Percentiles rank a stretch among this genome's conserved stretches.
Evolutionary conservation across 805 yeast species (phyloP).

Genomic region (Kazachstania africana): DNA sequence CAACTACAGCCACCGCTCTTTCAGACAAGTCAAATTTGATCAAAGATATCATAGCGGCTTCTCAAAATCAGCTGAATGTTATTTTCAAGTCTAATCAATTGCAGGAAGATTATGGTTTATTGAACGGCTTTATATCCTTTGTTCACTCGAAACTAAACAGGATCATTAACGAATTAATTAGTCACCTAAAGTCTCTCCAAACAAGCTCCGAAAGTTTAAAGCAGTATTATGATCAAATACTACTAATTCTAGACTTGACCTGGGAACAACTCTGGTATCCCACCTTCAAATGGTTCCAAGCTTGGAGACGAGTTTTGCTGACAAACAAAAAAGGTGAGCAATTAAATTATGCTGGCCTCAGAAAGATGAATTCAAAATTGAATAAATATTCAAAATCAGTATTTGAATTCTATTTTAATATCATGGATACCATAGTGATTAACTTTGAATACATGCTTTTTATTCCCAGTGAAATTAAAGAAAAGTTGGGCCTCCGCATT

Average conservation of each 20-base stretch:
- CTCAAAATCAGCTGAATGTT: constrained; percentile 13
- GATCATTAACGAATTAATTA: constrained; percentile 3
- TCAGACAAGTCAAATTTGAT: too few relatives aligned
- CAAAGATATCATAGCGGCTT: constrained; percentile 10
- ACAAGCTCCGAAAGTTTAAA: background rate
- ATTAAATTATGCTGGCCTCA: constrained; percentile 31
- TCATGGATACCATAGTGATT: constrained; percentile 23
- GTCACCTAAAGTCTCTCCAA: background rate
- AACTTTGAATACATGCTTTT: constrained; percentile 5
- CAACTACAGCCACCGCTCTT: too few relatives aligned
- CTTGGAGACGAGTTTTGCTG: constrained; percentile 24
- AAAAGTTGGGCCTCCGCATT: constrained; percentile 7
- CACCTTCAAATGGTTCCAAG: constrained; percentile 43
- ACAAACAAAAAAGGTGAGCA: constrained; percentile 7
- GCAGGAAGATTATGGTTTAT: constrained; percentile 18
- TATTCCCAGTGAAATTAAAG: constrained; percentile 5
- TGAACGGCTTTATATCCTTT: constrained; percentile 19
- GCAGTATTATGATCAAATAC: constrained; percentile 8
- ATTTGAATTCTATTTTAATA: constrained; percentile 34
- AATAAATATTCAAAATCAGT: constrained; percentile 38
- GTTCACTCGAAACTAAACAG: constrained; percentile 19
- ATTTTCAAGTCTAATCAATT: constrained; percentile 17
- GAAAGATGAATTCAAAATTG: constrained; percentile 42
- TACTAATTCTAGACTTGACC: constrained; percentile 33
- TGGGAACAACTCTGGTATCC: constrained; percentile 61